phyloP scores from a whole-genome alignment of 768 basidiomycete genomes.

The Naganishia onofrii region DNA sequence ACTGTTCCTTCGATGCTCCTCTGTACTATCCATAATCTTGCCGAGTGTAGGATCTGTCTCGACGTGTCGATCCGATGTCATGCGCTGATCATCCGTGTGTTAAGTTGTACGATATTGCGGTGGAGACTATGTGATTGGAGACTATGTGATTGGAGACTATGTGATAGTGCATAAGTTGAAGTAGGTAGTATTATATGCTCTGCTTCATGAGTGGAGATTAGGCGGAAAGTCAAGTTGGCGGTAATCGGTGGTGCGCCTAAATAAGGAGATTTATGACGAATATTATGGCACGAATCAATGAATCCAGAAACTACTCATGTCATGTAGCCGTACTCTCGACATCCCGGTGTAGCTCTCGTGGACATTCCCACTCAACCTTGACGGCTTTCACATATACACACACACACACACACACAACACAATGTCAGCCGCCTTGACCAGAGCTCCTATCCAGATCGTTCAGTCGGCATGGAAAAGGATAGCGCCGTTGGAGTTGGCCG shows the following conservation, averaged over 20 bases:
- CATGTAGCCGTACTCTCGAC: no score
- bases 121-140: neutral
- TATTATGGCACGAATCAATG: no score
- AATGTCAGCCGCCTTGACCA: conserved; percentile 10
- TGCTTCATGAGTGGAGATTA: neutral
- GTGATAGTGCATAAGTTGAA: neutral
- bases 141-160: no score
- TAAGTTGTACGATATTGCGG: neutral
- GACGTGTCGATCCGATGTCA: neutral
- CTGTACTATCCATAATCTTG: neutral
- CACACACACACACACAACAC: neutral
- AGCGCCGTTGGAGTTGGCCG: conserved; percentile 80
- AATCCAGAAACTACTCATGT: neutral
- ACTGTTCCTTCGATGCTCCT: neutral
- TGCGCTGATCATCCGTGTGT: neutral
- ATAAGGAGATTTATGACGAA: neutral
- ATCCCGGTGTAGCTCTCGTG: no score
- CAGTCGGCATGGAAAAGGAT: conserved; percentile 56
- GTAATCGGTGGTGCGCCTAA: no score
- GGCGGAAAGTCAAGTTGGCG: no score
- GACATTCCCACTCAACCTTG: neutral
- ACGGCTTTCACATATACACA: neutral
- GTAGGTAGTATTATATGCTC: no score
- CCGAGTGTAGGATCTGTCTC: neutral
- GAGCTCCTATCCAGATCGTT: conserved; percentile 41